Conservation (phyloP, 345 rosid genomes). For the Rubroshorea leprosula region DNA sequence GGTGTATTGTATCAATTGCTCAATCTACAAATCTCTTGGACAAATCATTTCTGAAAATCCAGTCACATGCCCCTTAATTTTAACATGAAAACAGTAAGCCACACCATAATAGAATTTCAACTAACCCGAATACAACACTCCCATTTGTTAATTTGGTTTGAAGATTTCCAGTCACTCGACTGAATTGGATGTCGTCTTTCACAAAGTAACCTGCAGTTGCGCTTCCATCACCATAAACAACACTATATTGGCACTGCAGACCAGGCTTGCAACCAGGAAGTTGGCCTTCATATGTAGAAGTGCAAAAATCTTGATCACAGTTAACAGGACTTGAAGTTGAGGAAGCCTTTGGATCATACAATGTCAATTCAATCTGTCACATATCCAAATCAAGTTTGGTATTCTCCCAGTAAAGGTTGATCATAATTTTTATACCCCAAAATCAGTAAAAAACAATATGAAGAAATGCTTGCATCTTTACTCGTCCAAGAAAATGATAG, state of each 20-base stretch:
- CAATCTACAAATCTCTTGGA: not conserved
- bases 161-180: conserved; percentile 49
- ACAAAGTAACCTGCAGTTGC: conserved; percentile 63
- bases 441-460: too few species aligned
- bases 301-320: conserved; percentile 60
- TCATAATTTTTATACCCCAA: too few species aligned
- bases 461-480: not conserved
- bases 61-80: not conserved
- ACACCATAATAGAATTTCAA: not conserved
- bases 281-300: conserved; percentile 29
- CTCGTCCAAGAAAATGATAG: not conserved
- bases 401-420: not conserved
- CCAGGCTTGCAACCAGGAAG: conserved; percentile 47
- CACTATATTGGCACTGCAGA: conserved; percentile 47
- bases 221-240: conserved; percentile 80
- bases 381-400: not conserved
- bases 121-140: conserved; percentile 66
- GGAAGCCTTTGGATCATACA: conserved; percentile 50
- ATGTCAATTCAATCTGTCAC: conserved; percentile 47
- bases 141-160: conserved; percentile 41
- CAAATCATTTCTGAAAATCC: not conserved
- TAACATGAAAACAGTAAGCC: not conserved
- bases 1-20: not conserved
- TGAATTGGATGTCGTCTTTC: conserved; percentile 48
- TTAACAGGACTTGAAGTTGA: conserved; percentile 33